phyloP scores from a whole-genome alignment of 1,284 basidiomycete genomes.

The Quambalaria eucalypti region DNA sequence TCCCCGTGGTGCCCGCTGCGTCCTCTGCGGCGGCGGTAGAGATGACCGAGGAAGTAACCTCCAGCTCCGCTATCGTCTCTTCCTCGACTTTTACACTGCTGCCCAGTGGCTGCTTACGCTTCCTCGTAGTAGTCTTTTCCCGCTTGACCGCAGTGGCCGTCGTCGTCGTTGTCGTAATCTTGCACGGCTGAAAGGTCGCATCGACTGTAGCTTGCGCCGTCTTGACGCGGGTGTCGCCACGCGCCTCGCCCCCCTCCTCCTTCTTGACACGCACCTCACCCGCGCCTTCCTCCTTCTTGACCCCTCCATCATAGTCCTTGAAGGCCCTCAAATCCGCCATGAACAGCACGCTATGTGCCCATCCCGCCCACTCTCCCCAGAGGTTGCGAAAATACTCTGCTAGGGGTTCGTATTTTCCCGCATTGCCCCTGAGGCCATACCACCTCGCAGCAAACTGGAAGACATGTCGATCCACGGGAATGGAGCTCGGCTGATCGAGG shows the following conservation, averaged over 20 bases:
- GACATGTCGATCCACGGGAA: conserved; percentile 45
- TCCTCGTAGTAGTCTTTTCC: no score
- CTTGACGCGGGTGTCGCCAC: no score
- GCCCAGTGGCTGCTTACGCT: no score
- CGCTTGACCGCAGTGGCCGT: no score
- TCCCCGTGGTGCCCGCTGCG: no score
- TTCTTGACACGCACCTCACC: conserved; percentile 3
- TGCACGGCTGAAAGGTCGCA: no score
- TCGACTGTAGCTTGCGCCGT: no score
- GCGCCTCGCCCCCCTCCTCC: background rate
- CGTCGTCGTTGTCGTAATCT: no score
- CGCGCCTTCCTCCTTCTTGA: conserved; percentile 15
- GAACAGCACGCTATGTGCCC: conserved; percentile 43
- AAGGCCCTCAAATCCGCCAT: conserved; percentile 39
- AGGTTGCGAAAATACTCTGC: conserved; percentile 34
- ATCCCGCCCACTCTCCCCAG: conserved; percentile 44
- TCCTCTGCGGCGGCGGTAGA: no score
- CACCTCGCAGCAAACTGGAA: conserved; percentile 43
- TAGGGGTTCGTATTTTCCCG: conserved; percentile 37
- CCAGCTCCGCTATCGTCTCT: no score
- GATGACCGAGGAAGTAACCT: no score
- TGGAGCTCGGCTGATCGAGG: conserved; percentile 60
- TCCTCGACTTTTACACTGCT: no score
- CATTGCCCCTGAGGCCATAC: conserved; percentile 26
- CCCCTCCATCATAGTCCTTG: conserved; percentile 15